Evolutionary conservation across 371 early-diverging fungal genomes (phyloP), one percentile per base, ranked within the genome.

Genomic region (Blyttiomyces sp.): DNA sequence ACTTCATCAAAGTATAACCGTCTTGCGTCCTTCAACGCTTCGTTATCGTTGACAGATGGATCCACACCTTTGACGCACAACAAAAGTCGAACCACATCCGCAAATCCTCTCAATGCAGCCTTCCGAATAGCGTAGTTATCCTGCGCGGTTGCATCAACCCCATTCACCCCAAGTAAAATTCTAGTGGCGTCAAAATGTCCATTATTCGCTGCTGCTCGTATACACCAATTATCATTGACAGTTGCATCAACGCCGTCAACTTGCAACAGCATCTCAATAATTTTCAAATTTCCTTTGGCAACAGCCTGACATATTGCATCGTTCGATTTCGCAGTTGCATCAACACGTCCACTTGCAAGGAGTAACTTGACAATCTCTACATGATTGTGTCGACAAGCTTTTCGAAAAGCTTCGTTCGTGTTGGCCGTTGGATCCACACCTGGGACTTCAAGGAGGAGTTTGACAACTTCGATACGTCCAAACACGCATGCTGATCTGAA

Each of bases 381-480:
- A 54, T 28, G n/a, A n/a, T n/a, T n/a, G n/a, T n/a, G n/a, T n/a
- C n/a, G n/a, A n/a, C n/a, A n/a, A n/a, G n/a, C n/a, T n/a, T n/a
- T n/a, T n/a, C n/a, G n/a, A n/a, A n/a, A n/a, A n/a, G n/a, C n/a
- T n/a, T 39, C 39, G 39, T 39, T 39, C 13, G 13, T 39, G 39
- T 39, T 13, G 4, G 56, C 49, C 1, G 43, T 32, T 9, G 62
- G 63, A 31, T 67, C 51, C 4, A 56, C 57, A 11, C n/a, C 9
- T 24, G 49, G 27, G 35, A 42, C 24, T 13, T 17, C 26, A 1
- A 67, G 46, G 23, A 67, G 32, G 17, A 45, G 32, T 30, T 42
- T 6, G 3, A 62, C 68, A 43, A 67, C 53, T 5, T 36, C n/a
- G 1, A 27, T 30, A 26, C n/a, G 43, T 4, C 59, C 59, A n/a